Evolutionary conservation across 257 asterid species (phyloP).

Genomic region (Craterostigma plantagineum): DNA sequence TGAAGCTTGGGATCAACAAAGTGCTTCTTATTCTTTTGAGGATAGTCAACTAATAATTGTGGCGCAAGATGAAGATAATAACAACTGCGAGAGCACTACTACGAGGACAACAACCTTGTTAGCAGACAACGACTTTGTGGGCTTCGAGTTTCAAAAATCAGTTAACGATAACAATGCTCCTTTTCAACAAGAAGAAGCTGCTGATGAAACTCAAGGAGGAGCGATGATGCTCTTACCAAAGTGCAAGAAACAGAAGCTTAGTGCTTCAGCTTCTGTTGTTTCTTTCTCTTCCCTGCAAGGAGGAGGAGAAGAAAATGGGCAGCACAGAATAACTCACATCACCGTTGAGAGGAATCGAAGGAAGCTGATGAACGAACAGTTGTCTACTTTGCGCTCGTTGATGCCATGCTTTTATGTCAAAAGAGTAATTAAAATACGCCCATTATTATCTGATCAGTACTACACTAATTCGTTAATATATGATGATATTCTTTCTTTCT

Average conservation of each 20-base stretch:
- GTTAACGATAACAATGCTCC: not conserved
- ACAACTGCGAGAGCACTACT: conserved; percentile 6
- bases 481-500: no score
- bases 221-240: conserved; percentile 13
- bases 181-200: not conserved
- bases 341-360: conserved; percentile 72
- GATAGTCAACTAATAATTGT: not conserved
- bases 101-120: no score
- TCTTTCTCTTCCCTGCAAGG: no score
- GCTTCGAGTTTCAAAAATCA: conserved; percentile 29
- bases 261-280: conserved; percentile 6
- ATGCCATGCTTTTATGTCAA: conserved; percentile 80
- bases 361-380: conserved; percentile 79
- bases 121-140: conserved; percentile 6
- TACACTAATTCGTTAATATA: no score
- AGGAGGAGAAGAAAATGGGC: conserved; percentile 21
- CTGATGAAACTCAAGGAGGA: conserved; percentile 20
- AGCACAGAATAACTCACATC: conserved; percentile 34
- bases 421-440: no score
- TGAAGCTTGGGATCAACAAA: conserved; percentile 35
- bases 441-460: no score
- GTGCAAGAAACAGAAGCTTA: conserved; percentile 36
- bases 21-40: no score
- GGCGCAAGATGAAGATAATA: not conserved
- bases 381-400: conserved; percentile 51